These are phyloP conservation scores for Niveomyces coronatus DNA, from an alignment of 2,329 filamentous ascomycete genomes.

Conservation along the genomic window DNA sequence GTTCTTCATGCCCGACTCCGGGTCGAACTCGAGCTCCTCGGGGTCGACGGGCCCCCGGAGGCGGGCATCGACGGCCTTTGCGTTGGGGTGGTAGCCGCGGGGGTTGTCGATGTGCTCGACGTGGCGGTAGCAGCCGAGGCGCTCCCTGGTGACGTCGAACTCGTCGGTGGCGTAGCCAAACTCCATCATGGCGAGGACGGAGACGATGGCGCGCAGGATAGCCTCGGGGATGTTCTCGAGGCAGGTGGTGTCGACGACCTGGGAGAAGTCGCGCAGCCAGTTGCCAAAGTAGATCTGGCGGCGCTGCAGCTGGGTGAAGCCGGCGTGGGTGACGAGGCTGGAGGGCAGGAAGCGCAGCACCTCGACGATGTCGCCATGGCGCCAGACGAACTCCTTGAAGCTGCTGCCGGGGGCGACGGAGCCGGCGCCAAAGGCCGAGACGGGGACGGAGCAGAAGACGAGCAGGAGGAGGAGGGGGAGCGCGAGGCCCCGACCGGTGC, in stretches of 20 bases:
- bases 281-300: slow-evolving; percentile 27
- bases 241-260: slow-evolving; percentile 56
- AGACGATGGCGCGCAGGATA: slow-evolving; percentile 20
- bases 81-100: slow-evolving; percentile 63
- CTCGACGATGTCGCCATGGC: slow-evolving; percentile 29
- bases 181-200: slow-evolving; percentile 21
- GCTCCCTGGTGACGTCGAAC: slow-evolving; percentile 68
- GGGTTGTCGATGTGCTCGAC: slow-evolving; percentile 65
- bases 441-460: slow-evolving; percentile 20
- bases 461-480: slow-evolving; percentile 14
- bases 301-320: slow-evolving; percentile 28
- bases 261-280: slow-evolving; percentile 61
- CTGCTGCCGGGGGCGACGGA: slow-evolving; percentile 26
- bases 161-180: slow-evolving; percentile 63
- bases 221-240: slow-evolving; percentile 21
- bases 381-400: slow-evolving; percentile 31
- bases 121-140: slow-evolving; percentile 65
- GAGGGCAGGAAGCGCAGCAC: slow-evolving; percentile 26
- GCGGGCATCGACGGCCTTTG: slow-evolving; percentile 64
- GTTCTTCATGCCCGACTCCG: slow-evolving; percentile 81
- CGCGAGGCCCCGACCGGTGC: not conserved
- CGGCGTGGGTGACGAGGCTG: slow-evolving; percentile 26
- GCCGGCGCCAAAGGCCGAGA: slow-evolving; percentile 28
- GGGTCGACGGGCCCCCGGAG: slow-evolving; percentile 64
- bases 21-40: slow-evolving; percentile 63